These are phyloP conservation scores for Botryobasidium botryosum DNA, from an alignment of 768 basidiomycete species.

Conservation along the genomic window DNA sequence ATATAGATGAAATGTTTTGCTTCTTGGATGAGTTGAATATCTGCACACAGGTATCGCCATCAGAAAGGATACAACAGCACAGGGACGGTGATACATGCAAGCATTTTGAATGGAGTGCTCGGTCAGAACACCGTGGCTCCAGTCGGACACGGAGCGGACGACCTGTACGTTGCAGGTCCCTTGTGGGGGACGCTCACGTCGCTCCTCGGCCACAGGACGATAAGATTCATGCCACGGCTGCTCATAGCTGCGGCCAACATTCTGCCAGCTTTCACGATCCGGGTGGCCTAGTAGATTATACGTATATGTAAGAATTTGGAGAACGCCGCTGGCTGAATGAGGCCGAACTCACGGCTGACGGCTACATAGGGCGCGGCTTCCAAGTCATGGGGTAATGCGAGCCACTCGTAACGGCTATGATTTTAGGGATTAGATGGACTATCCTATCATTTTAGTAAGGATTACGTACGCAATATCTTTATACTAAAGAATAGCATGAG, in stretches of 20 bases:
- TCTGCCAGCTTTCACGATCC: slow-evolving; percentile 42
- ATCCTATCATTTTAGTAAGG: slow-evolving; percentile 6
- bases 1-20: slow-evolving; percentile 86
- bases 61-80: neutral
- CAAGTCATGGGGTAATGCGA: slow-evolving; percentile 65
- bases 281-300: slow-evolving; percentile 42
- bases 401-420: slow-evolving; percentile 34
- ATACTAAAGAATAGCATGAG: slow-evolving; percentile 17
- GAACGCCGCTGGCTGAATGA: neutral
- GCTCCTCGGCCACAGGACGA: slow-evolving; percentile 3
- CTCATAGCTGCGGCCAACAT: slow-evolving; percentile 39
- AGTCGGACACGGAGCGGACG: slow-evolving; percentile 75
- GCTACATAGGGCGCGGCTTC: slow-evolving; percentile 45
- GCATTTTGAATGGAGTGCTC: slow-evolving; percentile 91
- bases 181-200: slow-evolving; percentile 16
- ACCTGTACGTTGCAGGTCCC: slow-evolving; percentile 59
- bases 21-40: slow-evolving; percentile 64
- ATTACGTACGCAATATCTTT: slow-evolving; percentile 16
- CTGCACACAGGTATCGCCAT: slow-evolving; percentile 21
- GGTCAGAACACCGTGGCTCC: slow-evolving; percentile 82
- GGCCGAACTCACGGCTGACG: slow-evolving; percentile 31
- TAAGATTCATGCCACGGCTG: slow-evolving; percentile 33
- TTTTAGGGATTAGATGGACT: neutral
- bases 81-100: slow-evolving; percentile 33
- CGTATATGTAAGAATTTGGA: neutral